These are phyloP conservation scores for Stagonosporopsis vannaccii DNA, from an alignment of 2,329 filamentous ascomycete genomes.

Conservation along the genomic window DNA sequence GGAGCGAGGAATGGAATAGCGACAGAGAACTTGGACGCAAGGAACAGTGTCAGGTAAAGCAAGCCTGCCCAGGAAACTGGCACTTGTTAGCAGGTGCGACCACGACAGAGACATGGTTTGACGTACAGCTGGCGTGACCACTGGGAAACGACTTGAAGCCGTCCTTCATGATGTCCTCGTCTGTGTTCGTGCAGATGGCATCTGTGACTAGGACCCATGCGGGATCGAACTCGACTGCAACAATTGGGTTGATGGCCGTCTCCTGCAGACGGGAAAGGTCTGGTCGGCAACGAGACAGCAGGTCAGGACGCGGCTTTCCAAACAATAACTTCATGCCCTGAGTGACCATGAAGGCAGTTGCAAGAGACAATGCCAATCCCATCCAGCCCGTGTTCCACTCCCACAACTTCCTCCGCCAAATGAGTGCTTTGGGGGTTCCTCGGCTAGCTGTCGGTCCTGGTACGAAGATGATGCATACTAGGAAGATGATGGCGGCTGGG, in stretches of 20 bases:
- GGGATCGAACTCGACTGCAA: conserved; percentile 54
- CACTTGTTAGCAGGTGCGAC: not conserved
- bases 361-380: conserved; percentile 76
- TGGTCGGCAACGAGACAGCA: conserved; percentile 76
- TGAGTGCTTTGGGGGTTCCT: conserved; percentile 67
- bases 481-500: conserved; percentile 72
- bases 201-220: conserved; percentile 76
- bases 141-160: conserved; percentile 87
- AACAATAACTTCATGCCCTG: conserved; percentile 81
- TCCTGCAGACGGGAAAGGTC: conserved; percentile 68
- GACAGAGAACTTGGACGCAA: conserved; percentile 82
- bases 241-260: conserved; percentile 66
- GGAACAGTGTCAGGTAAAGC: conserved; percentile 84
- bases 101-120: too few species aligned
- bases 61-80: conserved; percentile 76
- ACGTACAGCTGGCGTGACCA: conserved; percentile 73
- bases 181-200: conserved; percentile 74
- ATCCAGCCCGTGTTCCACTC: conserved; percentile 88
- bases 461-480: conserved; percentile 73
- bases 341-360: conserved; percentile 79
- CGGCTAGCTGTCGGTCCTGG: conserved; percentile 73
- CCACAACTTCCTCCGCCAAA: conserved; percentile 87
- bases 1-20: conserved; percentile 73
- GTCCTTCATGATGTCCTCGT: conserved; percentile 70
- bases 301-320: conserved; percentile 70